phyloP scores from a whole-genome alignment of 441 rosid genomes.

The Raphanus hybrid region DNA sequence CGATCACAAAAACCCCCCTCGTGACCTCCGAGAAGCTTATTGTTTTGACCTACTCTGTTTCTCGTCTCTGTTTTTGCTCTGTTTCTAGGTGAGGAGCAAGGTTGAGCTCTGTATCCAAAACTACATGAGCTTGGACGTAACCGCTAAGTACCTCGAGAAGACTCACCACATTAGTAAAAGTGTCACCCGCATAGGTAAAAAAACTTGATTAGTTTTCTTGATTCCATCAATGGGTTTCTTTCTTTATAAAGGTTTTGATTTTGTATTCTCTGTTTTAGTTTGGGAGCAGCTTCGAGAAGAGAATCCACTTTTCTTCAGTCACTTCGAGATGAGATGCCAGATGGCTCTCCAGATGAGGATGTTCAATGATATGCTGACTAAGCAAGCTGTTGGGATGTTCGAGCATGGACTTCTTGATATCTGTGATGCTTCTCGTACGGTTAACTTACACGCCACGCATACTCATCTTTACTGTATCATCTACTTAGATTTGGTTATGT shows the following conservation, averaged over 20 bases:
- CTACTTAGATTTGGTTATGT: not conserved
- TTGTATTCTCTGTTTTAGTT: not conserved
- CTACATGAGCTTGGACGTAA: not conserved
- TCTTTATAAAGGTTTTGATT: not conserved
- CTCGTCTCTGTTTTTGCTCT: not conserved
- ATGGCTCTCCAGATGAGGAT: not conserved
- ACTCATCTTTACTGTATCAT: not conserved
- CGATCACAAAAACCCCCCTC: not conserved
- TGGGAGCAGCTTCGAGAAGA: conserved; percentile 8
- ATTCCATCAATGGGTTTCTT: not conserved
- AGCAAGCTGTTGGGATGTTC: not conserved
- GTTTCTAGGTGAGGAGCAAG: not conserved
- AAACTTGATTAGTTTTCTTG: not conserved
- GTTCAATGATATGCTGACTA: not conserved
- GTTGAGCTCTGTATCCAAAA: not conserved
- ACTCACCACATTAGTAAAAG: not conserved
- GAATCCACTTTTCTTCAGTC: not conserved
- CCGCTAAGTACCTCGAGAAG: not conserved
- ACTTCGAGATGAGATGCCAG: not conserved
- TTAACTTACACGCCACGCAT: not conserved
- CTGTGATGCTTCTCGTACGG: not conserved
- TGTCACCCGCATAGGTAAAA: not conserved
- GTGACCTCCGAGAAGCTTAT: not conserved
- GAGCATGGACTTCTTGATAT: not conserved
- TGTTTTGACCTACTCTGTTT: not conserved